Conservation (phyloP, 2,329 filamentous ascomycete species). For the Aspergillus melleus region DNA sequence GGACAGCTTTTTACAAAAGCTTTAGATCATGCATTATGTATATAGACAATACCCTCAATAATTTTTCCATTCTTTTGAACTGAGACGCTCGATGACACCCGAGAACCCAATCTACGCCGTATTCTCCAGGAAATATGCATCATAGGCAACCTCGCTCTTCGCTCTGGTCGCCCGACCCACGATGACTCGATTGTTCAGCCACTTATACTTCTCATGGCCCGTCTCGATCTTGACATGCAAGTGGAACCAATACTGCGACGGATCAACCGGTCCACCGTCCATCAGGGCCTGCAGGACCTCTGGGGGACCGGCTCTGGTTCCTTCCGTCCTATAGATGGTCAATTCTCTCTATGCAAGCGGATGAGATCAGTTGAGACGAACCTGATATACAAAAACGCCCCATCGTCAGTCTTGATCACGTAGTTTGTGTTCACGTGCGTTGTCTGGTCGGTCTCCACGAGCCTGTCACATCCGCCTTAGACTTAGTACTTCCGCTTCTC, state of each 20-base stretch:
- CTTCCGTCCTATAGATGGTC: slow-evolving; percentile 21
- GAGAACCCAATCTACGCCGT: background rate
- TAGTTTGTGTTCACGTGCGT: slow-evolving; percentile 30
- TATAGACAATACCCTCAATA: background rate
- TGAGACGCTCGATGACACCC: background rate
- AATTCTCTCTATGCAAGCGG: background rate
- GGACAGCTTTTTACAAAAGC: background rate
- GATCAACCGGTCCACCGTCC: slow-evolving; percentile 26
- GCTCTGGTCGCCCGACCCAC: slow-evolving; percentile 25
- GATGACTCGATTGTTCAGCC: slow-evolving; percentile 31
- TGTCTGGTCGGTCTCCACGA: slow-evolving; percentile 28
- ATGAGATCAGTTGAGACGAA: background rate
- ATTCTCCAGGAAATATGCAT: slow-evolving; percentile 30
- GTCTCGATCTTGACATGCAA: slow-evolving; percentile 28
- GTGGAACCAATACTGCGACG: slow-evolving; percentile 28
- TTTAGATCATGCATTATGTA: background rate
- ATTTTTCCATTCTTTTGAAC: background rate
- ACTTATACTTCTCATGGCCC: slow-evolving; percentile 25
- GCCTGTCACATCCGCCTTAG: slow-evolving; percentile 11
- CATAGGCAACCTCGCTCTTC: slow-evolving; percentile 28
- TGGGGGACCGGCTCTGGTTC: slow-evolving; percentile 26
- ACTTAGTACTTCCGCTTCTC: too few species aligned
- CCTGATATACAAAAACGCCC: slow-evolving; percentile 27
- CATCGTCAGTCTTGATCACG: slow-evolving; percentile 29
- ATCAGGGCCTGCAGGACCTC: slow-evolving; percentile 27